Evolutionary conservation across 441 rosid species (phyloP).

Genomic region (Aleurites moluccanus): DNA sequence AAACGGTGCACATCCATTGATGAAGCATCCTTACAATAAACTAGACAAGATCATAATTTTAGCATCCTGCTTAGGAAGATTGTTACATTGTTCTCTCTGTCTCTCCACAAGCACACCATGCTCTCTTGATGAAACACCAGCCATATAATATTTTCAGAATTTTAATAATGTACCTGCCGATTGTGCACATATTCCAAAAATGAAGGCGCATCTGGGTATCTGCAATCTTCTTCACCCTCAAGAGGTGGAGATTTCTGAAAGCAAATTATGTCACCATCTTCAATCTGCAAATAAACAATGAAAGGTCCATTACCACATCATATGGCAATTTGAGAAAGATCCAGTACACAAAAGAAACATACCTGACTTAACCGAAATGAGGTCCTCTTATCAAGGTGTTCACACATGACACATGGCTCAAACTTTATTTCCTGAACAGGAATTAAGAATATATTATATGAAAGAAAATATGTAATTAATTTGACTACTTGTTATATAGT

Average conservation of each 20-base stretch:
- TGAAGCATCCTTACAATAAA: neutral
- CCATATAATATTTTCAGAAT: conserved; percentile 2
- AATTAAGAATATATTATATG: conserved; percentile 16
- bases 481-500: neutral
- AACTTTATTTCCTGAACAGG: conserved; percentile 86
- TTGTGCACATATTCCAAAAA: conserved; percentile 93
- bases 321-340: conserved; percentile 22
- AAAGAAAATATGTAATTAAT: conserved; percentile 1
- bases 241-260: conserved; percentile 73
- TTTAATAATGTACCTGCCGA: conserved; percentile 63
- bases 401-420: conserved; percentile 94
- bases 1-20: neutral
- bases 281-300: conserved; percentile 56
- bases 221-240: conserved; percentile 54
- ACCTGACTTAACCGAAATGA: conserved; percentile 87
- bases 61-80: neutral
- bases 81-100: neutral
- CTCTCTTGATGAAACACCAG: neutral
- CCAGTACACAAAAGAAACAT: conserved; percentile 20
- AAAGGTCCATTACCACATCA: neutral
- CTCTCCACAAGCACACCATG: neutral
- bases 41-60: neutral
- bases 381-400: conserved; percentile 74
- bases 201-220: conserved; percentile 82
- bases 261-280: conserved; percentile 98